phyloP scores from a whole-genome alignment of 805 yeast species.

The Lipomyces starkeyi region DNA sequence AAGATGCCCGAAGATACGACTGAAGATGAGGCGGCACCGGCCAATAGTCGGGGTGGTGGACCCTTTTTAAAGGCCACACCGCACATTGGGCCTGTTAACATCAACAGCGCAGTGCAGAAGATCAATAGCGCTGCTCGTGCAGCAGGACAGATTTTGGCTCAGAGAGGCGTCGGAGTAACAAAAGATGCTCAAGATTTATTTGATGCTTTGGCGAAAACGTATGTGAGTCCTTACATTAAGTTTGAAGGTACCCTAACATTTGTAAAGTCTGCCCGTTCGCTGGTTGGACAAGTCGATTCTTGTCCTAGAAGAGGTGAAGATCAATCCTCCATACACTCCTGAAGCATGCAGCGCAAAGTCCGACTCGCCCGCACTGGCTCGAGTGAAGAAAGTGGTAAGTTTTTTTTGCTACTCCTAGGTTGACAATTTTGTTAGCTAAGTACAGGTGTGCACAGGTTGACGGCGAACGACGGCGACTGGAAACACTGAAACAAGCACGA shows the following conservation, averaged over 20 bases:
- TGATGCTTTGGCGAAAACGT: slow-evolving; percentile 53
- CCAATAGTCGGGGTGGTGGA: slow-evolving; percentile 19
- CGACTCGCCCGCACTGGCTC: slow-evolving; percentile 47
- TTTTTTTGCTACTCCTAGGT: background rate
- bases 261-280: slow-evolving; percentile 48
- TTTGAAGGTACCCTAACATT: background rate
- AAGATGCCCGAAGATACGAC: slow-evolving; percentile 43
- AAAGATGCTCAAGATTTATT: slow-evolving; percentile 55
- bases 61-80: slow-evolving; percentile 46
- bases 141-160: slow-evolving; percentile 40
- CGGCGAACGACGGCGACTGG: slow-evolving; percentile 56
- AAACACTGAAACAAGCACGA: slow-evolving; percentile 32
- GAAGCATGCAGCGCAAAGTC: slow-evolving; percentile 44
- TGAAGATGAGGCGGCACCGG: slow-evolving; percentile 6
- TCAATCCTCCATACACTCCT: slow-evolving; percentile 53
- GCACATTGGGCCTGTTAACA: slow-evolving; percentile 46
- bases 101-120: slow-evolving; percentile 43
- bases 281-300: slow-evolving; percentile 55
- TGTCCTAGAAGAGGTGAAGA: slow-evolving; percentile 55
- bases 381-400: slow-evolving; percentile 56
- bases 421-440: background rate
- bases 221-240: slow-evolving; percentile 16
- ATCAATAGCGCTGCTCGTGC: slow-evolving; percentile 42
- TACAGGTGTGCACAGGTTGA: slow-evolving; percentile 37
- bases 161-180: slow-evolving; percentile 49